Evolutionary conservation across 169 alveolate species (phyloP).

Genomic region (Plasmodium knowlesi): DNA sequence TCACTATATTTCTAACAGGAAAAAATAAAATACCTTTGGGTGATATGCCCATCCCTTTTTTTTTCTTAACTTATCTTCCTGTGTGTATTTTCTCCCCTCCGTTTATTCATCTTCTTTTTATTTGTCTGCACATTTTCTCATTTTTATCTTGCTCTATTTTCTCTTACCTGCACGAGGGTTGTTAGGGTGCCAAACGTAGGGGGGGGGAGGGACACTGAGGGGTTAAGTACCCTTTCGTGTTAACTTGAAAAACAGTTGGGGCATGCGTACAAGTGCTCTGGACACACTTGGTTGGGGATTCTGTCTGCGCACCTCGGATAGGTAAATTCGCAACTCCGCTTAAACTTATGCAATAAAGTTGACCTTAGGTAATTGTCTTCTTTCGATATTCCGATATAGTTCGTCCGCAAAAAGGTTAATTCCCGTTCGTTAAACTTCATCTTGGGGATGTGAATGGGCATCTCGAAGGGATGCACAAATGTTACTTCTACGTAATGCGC

Average conservation of each 20-base stretch:
- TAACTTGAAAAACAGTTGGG: neutral
- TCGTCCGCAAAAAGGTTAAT: neutral
- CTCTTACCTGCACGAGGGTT: neutral
- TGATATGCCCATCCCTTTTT: neutral
- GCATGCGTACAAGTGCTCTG: conserved; percentile 8
- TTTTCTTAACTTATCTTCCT: neutral
- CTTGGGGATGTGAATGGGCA: too few relatives aligned
- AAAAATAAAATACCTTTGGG: neutral
- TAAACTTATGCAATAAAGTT: neutral
- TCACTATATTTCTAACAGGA: neutral
- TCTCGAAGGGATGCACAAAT: neutral
- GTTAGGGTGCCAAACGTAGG: neutral
- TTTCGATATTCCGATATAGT: conserved; percentile 4
- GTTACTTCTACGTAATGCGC: neutral
- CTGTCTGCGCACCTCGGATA: neutral
- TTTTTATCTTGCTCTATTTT: neutral
- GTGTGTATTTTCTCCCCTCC: neutral
- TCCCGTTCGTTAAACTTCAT: conserved; percentile 5
- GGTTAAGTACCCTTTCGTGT: neutral
- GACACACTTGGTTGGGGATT: neutral
- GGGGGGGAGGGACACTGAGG: too few relatives aligned
- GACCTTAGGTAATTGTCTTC: conserved; percentile 24
- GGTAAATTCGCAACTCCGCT: neutral
- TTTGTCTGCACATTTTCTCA: neutral
- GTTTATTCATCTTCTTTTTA: neutral